phyloP scores from a whole-genome alignment of 179 eudicot species.

The Heliamphora pulchella region DNA sequence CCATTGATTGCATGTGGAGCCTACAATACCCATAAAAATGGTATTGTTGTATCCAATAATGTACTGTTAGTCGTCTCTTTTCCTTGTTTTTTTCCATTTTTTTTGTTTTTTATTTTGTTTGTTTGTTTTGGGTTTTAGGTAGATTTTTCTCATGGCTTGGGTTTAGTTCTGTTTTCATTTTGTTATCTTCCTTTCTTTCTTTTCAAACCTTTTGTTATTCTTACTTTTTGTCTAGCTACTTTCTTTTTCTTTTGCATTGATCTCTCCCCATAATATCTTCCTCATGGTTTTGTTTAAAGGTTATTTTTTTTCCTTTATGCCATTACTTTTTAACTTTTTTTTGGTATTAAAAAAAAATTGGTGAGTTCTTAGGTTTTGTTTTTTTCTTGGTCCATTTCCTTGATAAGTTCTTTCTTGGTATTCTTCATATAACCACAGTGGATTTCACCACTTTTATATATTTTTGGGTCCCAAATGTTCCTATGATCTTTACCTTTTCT shows the following conservation, averaged over 20 bases:
- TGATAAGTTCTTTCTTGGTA: no score
- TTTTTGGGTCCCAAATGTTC: slow-evolving; percentile 12
- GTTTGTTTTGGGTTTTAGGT: background rate
- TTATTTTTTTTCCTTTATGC: background rate
- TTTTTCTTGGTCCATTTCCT: slow-evolving; percentile 13
- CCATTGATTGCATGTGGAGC: no score
- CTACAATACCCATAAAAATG: no score
- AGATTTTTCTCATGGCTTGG: background rate
- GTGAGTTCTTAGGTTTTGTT: background rate
- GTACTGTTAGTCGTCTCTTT: no score
- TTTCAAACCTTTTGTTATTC: background rate
- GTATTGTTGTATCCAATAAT: no score
- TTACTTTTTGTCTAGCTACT: background rate
- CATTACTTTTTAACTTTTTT: background rate
- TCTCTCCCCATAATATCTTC: background rate
- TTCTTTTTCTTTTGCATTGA: background rate
- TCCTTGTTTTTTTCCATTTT: no score
- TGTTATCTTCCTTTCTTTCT: background rate
- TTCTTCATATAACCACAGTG: slow-evolving; percentile 1
- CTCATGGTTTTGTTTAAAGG: background rate
- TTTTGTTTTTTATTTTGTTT: no score
- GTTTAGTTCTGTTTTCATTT: background rate
- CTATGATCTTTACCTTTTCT: slow-evolving; percentile 10
- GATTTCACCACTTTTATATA: slow-evolving; percentile 12
- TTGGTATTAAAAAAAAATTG: no score